These are phyloP conservation scores for Candida tallmaniae DNA, from an alignment of 805 yeast genomes.

Conservation along the genomic window DNA sequence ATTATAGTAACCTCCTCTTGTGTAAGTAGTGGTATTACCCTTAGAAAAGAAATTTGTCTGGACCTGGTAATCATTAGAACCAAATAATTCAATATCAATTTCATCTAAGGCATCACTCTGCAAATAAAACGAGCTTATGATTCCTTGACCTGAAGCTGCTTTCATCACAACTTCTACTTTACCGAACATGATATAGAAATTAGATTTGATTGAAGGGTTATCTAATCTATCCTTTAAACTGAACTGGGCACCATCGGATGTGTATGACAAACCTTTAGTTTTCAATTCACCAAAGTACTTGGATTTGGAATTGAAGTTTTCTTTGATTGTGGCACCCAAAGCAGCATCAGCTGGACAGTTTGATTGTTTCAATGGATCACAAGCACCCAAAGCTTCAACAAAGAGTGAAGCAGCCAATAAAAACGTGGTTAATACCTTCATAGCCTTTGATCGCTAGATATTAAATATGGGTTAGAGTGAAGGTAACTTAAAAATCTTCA, in stretches of 20 bases:
- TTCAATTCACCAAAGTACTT: slow-evolving; percentile 16
- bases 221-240: slow-evolving; percentile 61
- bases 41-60: slow-evolving; percentile 80
- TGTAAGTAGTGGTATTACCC: slow-evolving; percentile 72
- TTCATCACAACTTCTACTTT: slow-evolving; percentile 66
- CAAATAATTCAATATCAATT: slow-evolving; percentile 84
- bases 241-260: slow-evolving; percentile 57
- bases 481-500: background rate
- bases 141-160: slow-evolving; percentile 75
- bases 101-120: slow-evolving; percentile 87
- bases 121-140: slow-evolving; percentile 74
- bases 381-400: slow-evolving; percentile 8
- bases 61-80: slow-evolving; percentile 69
- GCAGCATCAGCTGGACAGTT: slow-evolving; percentile 28
- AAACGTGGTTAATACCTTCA: slow-evolving; percentile 8
- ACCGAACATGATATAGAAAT: slow-evolving; percentile 87
- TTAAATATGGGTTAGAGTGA: no score
- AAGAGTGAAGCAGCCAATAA: slow-evolving; percentile 6
- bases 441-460: no score
- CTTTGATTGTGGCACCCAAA: slow-evolving; percentile 24
- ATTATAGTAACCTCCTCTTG: slow-evolving; percentile 70
- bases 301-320: slow-evolving; percentile 20
- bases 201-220: slow-evolving; percentile 73
- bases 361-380: slow-evolving; percentile 24
- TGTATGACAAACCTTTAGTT: slow-evolving; percentile 25